These are phyloP conservation scores for Solanum gandarillasii DNA, from an alignment of 257 asterid genomes.

Conservation along the genomic window DNA sequence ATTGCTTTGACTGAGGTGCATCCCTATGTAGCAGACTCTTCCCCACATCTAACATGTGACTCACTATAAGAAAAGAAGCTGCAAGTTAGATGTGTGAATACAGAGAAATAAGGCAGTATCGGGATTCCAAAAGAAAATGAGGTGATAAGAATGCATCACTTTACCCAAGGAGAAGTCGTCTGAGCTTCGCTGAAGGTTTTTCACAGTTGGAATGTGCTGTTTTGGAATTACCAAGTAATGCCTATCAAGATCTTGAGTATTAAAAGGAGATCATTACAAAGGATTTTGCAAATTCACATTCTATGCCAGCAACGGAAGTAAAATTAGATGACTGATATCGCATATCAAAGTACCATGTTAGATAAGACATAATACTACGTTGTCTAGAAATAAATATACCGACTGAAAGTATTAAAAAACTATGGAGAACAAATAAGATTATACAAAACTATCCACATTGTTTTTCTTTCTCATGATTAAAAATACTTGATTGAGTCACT, in stretches of 20 bases:
- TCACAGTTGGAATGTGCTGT: conserved; percentile 76
- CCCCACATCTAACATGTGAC: conserved; percentile 81
- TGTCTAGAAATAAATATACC: neutral
- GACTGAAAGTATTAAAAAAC: neutral
- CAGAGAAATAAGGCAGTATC: neutral
- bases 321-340: neutral
- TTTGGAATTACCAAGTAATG: conserved; percentile 87
- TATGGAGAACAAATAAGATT: neutral
- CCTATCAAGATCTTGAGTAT: conserved; percentile 20
- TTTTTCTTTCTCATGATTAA: neutral
- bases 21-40: conserved; percentile 47
- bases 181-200: conserved; percentile 36
- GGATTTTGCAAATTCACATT: neutral
- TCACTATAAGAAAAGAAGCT: conserved; percentile 26
- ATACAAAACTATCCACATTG: neutral
- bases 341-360: no score
- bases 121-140: neutral
- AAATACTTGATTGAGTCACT: neutral
- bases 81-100: conserved; percentile 4
- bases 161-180: conserved; percentile 63
- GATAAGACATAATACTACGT: neutral
- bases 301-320: neutral
- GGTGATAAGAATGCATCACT: neutral
- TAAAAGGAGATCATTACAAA: neutral
- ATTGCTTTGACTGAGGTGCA: conserved; percentile 53